Percentiles rank a stretch among this genome's conserved stretches.
Conservation (phyloP, 345 rosid species). For the Camelina hispida region DNA sequence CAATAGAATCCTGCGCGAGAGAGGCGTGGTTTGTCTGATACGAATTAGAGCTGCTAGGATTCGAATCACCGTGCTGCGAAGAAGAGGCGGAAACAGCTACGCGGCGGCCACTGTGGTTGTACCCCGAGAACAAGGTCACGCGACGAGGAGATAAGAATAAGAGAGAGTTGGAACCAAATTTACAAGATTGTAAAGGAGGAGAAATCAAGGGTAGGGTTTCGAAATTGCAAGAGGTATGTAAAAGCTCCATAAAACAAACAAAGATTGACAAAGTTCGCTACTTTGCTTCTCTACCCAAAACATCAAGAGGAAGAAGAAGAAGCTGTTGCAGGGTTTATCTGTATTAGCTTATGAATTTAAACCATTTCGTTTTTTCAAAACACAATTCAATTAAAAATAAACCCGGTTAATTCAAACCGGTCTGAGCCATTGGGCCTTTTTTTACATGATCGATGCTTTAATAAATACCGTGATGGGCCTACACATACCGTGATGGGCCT, state of each 20-base stretch:
- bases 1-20: constrained; percentile 59
- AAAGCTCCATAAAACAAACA: constrained; percentile 35
- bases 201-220: constrained; percentile 20
- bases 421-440: background rate
- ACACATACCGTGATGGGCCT: background rate
- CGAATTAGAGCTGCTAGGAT: constrained; percentile 22
- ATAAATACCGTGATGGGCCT: constrained; percentile 15
- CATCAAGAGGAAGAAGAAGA: constrained; percentile 9
- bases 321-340: constrained; percentile 44
- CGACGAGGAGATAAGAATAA: constrained; percentile 35
- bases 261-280: background rate
- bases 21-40: constrained; percentile 29
- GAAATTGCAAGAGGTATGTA: constrained; percentile 19
- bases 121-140: constrained; percentile 22
- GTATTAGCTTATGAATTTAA: constrained; percentile 24
- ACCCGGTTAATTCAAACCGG: constrained; percentile 31
- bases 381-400: background rate
- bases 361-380: background rate
- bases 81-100: constrained; percentile 30
- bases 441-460: background rate
- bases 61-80: constrained; percentile 24
- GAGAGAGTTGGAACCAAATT: constrained; percentile 7
- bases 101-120: constrained; percentile 25
- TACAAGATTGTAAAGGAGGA: constrained; percentile 12
- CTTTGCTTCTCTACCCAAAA: constrained; percentile 34